Evolutionary conservation across 2,329 filamentous ascomycete species (phyloP).

Genomic region (Botrytis galanthina): DNA sequence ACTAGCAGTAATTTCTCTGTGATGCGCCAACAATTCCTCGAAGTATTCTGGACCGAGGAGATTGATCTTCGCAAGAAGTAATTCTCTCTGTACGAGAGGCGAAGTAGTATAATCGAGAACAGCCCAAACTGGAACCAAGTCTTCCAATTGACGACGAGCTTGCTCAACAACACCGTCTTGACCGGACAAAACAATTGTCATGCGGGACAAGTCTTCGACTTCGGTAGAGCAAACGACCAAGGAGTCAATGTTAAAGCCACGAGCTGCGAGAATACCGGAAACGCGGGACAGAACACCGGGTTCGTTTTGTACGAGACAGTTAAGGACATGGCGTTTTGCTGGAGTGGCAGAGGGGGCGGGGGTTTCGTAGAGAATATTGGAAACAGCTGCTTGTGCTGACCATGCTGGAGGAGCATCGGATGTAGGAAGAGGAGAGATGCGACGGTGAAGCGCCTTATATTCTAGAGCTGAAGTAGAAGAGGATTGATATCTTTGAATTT

Average conservation of each 20-base stretch:
- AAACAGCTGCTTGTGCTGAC: constrained; percentile 92
- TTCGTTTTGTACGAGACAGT: constrained; percentile 98
- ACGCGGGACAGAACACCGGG: constrained; percentile 95
- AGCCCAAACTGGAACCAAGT: constrained; percentile 96
- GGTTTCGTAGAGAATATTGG: constrained; percentile 98
- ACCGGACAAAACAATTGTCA: constrained; percentile 96
- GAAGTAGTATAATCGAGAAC: constrained; percentile 94
- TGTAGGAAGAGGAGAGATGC: constrained; percentile 80
- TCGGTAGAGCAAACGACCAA: constrained; percentile 97
- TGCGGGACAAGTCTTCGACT: constrained; percentile 92
- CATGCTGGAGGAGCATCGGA: constrained; percentile 72
- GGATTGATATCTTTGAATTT: constrained; percentile 41
- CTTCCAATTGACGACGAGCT: constrained; percentile 90
- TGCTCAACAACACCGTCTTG: constrained; percentile 98
- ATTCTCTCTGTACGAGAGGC: constrained; percentile 90
- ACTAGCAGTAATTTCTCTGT: constrained; percentile 76
- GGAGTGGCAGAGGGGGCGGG: constrained; percentile 79
- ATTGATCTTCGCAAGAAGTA: constrained; percentile 93
- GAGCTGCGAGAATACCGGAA: constrained; percentile 90
- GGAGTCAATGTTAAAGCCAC: constrained; percentile 99
- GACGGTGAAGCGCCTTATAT: constrained; percentile 94
- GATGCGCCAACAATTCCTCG: constrained; percentile 92
- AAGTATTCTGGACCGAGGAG: constrained; percentile 98
- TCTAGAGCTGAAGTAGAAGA: constrained; percentile 88
- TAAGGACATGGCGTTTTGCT: constrained; percentile 92